Conservation (phyloP, 208 protist species). For the Acanthamoeba royreba region DNA sequence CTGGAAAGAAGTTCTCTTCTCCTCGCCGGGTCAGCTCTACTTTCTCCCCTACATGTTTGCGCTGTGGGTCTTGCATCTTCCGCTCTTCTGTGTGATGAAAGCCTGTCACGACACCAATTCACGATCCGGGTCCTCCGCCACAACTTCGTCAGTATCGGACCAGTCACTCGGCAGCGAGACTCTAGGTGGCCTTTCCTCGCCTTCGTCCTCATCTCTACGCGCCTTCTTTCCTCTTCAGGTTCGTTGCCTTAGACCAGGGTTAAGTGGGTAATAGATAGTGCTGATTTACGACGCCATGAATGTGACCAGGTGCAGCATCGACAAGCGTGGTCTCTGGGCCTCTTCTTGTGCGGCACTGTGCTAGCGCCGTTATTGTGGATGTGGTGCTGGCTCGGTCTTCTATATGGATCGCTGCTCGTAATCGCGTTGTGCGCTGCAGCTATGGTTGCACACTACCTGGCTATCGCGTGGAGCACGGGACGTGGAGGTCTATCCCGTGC, state of each 20-base stretch:
- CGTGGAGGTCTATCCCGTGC: background rate
- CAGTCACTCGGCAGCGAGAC: too few relatives aligned
- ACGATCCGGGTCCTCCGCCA: background rate
- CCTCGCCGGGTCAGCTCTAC: constrained; percentile 19
- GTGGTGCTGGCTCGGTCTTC: constrained; percentile 24
- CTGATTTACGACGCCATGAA: background rate
- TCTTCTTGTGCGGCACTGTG: constrained; percentile 7
- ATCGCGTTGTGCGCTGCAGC: background rate
- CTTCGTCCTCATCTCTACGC: background rate
- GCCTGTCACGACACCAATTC: background rate
- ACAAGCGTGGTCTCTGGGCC: background rate
- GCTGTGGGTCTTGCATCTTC: constrained; percentile 10
- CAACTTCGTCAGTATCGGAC: background rate
- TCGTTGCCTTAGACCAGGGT: too few relatives aligned
- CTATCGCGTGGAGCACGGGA: background rate
- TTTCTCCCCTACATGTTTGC: constrained; percentile 25
- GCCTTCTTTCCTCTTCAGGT: too few relatives aligned
- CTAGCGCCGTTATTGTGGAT: constrained; percentile 21
- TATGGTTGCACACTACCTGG: background rate
- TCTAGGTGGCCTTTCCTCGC: background rate
- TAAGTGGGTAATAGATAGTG: background rate
- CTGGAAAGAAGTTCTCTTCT: constrained; percentile 16
- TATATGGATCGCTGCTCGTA: background rate
- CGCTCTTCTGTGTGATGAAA: constrained; percentile 33
- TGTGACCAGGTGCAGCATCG: background rate